Base-by-base conservation (phyloP, 805 yeast species). In the Candida ficus region DNA sequence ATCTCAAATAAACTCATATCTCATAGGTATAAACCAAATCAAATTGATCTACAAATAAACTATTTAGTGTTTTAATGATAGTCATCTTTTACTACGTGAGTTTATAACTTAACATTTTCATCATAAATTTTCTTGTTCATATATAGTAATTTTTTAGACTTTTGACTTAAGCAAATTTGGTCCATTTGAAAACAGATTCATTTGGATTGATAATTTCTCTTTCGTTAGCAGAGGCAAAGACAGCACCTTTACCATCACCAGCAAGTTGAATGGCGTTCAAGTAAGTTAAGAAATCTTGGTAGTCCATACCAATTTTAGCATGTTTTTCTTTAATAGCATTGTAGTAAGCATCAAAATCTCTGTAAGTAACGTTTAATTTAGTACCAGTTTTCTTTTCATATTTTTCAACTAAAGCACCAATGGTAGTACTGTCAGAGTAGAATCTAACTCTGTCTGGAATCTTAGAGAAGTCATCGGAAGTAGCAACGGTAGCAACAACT, bases 131-230 rank as follows among this genome's bases (percentile, higher is more conserved):
- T n/a, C n/a, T n/a, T n/a, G n/a, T 19, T 12, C 12, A n/a, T 33
- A 3, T 10, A 33, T 4, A 23, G 6, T 20, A 16, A 33, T 16
- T 10, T 21, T 21, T 16, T 22, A 33, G 3, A n/a, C 29, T 16
- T 13, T 29, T 4, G 10, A 12, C 9, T 14, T 28, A 28, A 5
- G 7, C 11, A 19, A 39, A 67, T 42, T 60, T 64, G 21, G 60
- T 56, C 74, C 75, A 72, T 45, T 64, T 69, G 66, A 69, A 72
- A 28, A 64, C 42, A 2, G 63, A 54, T 52, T 70, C 71, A 27
- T 55, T 58, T 4, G 77, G 76, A 53, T 73, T 73, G 42, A 73
- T 57, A 20, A 68, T 45, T 50, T 73, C 77, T 37, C 63, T 59
- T 31, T 69, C 64, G 39, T 61, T 62, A 2, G 50, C 38, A 10